Base-by-base conservation (phyloP, 1,139 yeast species). In the Eremothecium cymbalariae region DNA sequence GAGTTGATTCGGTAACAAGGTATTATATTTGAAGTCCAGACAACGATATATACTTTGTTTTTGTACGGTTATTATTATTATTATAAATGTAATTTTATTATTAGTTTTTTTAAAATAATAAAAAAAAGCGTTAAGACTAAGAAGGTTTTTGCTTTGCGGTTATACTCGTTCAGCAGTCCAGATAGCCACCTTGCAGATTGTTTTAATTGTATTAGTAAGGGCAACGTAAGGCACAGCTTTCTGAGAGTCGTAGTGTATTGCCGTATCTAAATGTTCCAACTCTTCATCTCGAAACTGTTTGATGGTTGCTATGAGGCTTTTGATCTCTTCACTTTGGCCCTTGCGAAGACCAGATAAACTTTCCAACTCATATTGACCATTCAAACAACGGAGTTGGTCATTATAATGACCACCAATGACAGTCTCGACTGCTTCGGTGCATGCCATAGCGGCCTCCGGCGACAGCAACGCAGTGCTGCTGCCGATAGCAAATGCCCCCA, bases 361-460 rank as follows among this genome's bases (percentile, higher is more conserved):
- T 3, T 71, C 67, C 12, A 70, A 55, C 29, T 64, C 64, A 45
- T 67, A 77, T 44, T 77, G 79, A 47, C 74, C 76, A 61, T 70
- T 67, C 37, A 90, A 64, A 36, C 79, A 77, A 36, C 99, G 66
- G 44, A 90, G 64, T 58, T 90, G 99, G 43, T 79, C 77, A 53
- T 93, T 90, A 62, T 90, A 90, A 57, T 90, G 99, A 1, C 84
- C 83, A 2, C 98, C 99, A 58, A 90, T 93, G 2, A 93, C 97
- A 0, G 98, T 93, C 60, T 90, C 99, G 1, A 90, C 98, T 0
- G 98, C 98, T 41, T 88, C 97, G 0, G 99, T 90, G 55, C 99
- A 93, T 1, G 98, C 98, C 99, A 90, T 90, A 2, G 98, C 98
- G 1, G 96, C 96, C 55, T 90, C 95, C 51, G 85, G 84, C 18